Evolutionary conservation across 192 early-diverging fungal genomes (phyloP), one percentile per base, ranked within the genome.

Genomic region (Mortierella claussenii): DNA sequence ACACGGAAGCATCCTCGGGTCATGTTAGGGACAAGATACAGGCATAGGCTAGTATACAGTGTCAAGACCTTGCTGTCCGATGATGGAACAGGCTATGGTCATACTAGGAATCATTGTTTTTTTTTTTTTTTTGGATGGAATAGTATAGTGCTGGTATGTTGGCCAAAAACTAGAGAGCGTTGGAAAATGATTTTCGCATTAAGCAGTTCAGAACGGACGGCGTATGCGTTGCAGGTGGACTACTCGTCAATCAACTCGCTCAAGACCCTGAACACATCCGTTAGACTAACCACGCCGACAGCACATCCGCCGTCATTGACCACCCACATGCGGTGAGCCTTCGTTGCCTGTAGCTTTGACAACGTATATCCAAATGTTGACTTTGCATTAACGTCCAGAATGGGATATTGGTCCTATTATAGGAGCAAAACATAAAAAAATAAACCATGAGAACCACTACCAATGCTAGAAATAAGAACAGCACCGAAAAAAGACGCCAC

Each of bases 271-370:
- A 94, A 81, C 12, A 95, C 81, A 68, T 95, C 94, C 20, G 94
- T 95, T 12, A 95, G 81, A 24, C 89, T 91, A 8, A 95, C 88
- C 17, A 95, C 86, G 15, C 92, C 91, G n/a, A 86, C 76, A 20
- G 84, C 80, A 47, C 79, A 76, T 13, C 83, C 85, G 20, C 61
- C 37, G 23, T 87, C 84, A 47, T 89, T 83, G 24, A 83, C 84
- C 4, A 94, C 90, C 92, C 92, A 95, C 12, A 95, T 83, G 36
- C 94, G 88, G 54, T 95, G 94, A 0, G 92, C 90, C 17, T 86
- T 86, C 4, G 94, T 95, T 20, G 94, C 92, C 34, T 90, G 83
- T 52, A 95, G 75, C 69, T 94, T 94, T 30, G 88, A 89, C 42
- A 94, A 83, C 10, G 90, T 85, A 33, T 87, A 89, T 6, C 89